Conservation (phyloP, 805 yeast genomes). For the Pichia ethanolica region DNA sequence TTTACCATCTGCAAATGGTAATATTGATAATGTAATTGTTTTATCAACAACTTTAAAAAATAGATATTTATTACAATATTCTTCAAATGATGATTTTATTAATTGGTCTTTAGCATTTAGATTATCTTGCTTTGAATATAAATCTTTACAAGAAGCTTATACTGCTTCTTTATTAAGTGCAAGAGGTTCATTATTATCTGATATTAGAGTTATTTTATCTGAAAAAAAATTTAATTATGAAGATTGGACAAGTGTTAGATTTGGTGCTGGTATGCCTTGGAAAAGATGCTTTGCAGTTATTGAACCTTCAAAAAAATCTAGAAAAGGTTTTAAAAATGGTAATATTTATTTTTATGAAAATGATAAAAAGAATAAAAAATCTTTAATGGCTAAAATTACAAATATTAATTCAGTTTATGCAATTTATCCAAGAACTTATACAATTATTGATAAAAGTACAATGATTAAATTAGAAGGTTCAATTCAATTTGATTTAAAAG, state of each 20-base stretch:
- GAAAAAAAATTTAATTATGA: conserved; percentile 79
- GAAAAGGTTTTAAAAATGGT: conserved; percentile 47
- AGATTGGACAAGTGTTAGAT: conserved; percentile 91
- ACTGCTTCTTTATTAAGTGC: conserved; percentile 91
- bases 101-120: conserved; percentile 83
- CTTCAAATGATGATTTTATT: conserved; percentile 53
- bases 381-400: conserved; percentile 72
- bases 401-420: conserved; percentile 73
- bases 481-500: conserved; percentile 50
- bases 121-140: conserved; percentile 72
- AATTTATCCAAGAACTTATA: conserved; percentile 81
- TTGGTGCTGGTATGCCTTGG: conserved; percentile 98
- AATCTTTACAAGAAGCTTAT: conserved; percentile 86
- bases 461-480: conserved; percentile 85
- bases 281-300: conserved; percentile 87
- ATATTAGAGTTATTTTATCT: conserved; percentile 76
- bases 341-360: conserved; percentile 73
- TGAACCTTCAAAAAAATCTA: conserved; percentile 53
- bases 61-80: conserved; percentile 73
- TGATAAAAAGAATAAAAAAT: conserved; percentile 65
- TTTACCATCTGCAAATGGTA: conserved; percentile 58
- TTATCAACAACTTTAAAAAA: conserved; percentile 90
- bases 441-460: conserved; percentile 78
- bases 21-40: conserved; percentile 70
- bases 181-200: conserved; percentile 82